A percentile compares a stretch with the other conserved stretches of the same genome.
Evolutionary conservation across 1,284 basidiomycete genomes (phyloP).

Genomic region (Vanrija sp.): DNA sequence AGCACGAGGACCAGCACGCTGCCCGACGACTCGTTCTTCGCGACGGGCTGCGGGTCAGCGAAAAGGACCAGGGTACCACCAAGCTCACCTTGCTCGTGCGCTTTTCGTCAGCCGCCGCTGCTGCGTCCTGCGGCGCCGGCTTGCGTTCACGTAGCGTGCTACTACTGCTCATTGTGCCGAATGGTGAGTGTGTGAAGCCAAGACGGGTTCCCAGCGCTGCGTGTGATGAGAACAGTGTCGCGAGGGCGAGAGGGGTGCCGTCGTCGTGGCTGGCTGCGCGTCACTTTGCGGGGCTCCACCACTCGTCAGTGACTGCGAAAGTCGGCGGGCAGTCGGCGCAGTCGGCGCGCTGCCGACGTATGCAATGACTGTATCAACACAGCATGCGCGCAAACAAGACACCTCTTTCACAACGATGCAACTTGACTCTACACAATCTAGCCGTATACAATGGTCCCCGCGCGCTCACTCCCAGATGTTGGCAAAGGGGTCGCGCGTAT

Average conservation of each 20-base stretch:
- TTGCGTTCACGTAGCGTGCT: not conserved
- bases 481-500: slow-evolving; percentile 38
- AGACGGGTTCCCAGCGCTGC: too few relatives aligned
- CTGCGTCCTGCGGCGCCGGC: not conserved
- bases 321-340: too few relatives aligned
- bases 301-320: too few relatives aligned
- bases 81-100: not conserved
- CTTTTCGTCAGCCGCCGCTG: too few relatives aligned
- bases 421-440: not conserved
- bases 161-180: not conserved
- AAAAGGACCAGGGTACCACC: not conserved
- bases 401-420: not conserved
- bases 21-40: not conserved
- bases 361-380: too few relatives aligned
- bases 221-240: too few relatives aligned
- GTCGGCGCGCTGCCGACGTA: too few relatives aligned
- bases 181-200: not conserved
- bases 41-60: not conserved
- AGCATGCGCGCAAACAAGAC: too few relatives aligned
- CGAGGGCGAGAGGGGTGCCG: too few relatives aligned
- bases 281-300: too few relatives aligned
- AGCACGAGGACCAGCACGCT: not conserved
- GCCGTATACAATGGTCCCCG: not conserved
- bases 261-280: too few relatives aligned
- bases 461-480: slow-evolving; percentile 28